These are phyloP conservation scores for Glycine latifolia DNA, from an alignment of 306 rosid genomes.

Conservation along the genomic window DNA sequence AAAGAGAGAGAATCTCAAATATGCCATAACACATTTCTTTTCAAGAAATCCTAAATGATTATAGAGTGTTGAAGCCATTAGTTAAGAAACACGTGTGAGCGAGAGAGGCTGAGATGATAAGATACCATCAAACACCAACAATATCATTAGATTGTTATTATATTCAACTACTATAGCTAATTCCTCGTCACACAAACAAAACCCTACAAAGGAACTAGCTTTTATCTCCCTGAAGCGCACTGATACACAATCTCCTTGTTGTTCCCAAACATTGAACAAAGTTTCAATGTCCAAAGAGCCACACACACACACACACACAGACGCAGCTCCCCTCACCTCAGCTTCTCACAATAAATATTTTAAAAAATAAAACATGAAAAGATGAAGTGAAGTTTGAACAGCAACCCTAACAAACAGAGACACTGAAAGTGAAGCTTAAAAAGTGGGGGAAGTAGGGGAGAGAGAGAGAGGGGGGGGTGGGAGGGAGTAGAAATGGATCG, in stretches of 20 bases:
- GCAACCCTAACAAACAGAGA: background rate
- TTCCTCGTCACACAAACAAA: background rate
- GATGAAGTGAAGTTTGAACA: constrained; percentile 4
- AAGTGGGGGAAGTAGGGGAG: constrained; percentile 41
- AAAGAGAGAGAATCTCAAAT: background rate
- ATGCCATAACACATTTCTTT: constrained; percentile 27
- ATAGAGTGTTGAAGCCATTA: constrained; percentile 11
- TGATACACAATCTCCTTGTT: background rate
- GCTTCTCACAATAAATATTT: background rate
- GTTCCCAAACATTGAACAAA: background rate
- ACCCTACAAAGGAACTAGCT: constrained; percentile 18
- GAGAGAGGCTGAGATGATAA: background rate
- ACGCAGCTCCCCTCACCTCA: background rate
- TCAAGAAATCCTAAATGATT: constrained; percentile 34
- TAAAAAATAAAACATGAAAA: background rate
- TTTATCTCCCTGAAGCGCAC: constrained; percentile 6
- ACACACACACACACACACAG: background rate
- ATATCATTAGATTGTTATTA: background rate
- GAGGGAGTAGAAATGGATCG: background rate
- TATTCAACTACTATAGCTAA: constrained; percentile 7
- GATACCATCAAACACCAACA: background rate
- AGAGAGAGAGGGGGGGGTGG: background rate
- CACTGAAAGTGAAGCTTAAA: constrained; percentile 33
- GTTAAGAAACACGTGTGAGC: constrained; percentile 13
- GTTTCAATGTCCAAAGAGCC: constrained; percentile 4